Evolutionary conservation across 116 monocot species (phyloP).

Genomic region (Iris pallida): DNA sequence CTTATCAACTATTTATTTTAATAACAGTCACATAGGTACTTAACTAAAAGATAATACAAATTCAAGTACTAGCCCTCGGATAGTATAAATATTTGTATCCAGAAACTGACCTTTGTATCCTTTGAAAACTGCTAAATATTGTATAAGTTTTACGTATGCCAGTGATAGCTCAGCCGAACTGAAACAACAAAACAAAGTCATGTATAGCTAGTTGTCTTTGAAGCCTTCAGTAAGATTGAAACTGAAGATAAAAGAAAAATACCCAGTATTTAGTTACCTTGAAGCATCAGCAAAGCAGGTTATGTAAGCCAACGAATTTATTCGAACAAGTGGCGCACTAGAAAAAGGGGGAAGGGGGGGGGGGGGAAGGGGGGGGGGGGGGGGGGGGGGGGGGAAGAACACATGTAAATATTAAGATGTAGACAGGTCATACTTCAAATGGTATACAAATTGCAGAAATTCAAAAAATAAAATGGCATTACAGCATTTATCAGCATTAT

Average conservation of each 20-base stretch:
- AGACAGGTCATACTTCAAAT: too few relatives aligned
- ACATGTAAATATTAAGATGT: too few relatives aligned
- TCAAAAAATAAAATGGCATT: too few relatives aligned
- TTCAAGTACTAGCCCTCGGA: neutral
- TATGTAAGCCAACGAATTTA: conserved; percentile 76
- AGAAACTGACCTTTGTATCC: conserved; percentile 70
- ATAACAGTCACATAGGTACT: too few relatives aligned
- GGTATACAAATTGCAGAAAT: too few relatives aligned
- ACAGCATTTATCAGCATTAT: too few relatives aligned
- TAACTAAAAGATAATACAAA: neutral
- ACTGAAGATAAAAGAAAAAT: conserved; percentile 3
- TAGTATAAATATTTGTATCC: neutral
- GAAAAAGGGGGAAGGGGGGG: neutral
- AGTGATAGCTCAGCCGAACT: conserved; percentile 81
- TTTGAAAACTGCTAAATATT: conserved; percentile 71
- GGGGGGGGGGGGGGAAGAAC: too few relatives aligned
- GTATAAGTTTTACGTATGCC: conserved; percentile 85
- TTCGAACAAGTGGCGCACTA: conserved; percentile 84
- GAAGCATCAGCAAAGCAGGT: conserved; percentile 84
- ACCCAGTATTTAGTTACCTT: conserved; percentile 40
- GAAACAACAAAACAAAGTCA: conserved; percentile 30
- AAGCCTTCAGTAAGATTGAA: neutral
- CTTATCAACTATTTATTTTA: too few relatives aligned
- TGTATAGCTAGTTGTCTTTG: neutral
- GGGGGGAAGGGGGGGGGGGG: too few relatives aligned